Evolutionary conservation across 371 early-diverging fungal genomes (phyloP).

Genomic region (Syncephalastrum monosporum): DNA sequence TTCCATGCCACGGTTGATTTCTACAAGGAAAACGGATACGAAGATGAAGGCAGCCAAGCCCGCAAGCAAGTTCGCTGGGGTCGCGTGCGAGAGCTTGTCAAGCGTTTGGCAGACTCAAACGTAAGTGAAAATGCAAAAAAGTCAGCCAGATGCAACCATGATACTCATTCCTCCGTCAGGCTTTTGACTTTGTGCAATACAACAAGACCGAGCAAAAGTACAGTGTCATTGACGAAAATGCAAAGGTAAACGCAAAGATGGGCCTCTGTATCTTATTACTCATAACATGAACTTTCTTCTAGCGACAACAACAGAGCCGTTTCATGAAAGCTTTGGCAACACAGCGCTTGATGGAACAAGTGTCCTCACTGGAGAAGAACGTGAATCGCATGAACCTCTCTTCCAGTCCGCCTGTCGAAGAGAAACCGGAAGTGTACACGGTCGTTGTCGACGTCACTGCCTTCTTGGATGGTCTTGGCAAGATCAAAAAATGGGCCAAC

Average conservation of each 20-base stretch:
- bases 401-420: constrained; percentile 14
- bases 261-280: not conserved
- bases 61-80: constrained; percentile 49
- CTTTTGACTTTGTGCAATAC: constrained; percentile 53
- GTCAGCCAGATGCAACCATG: too few species aligned
- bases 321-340: constrained; percentile 65
- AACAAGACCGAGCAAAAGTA: constrained; percentile 50
- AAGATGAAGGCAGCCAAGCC: constrained; percentile 22
- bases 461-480: constrained; percentile 46
- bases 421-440: constrained; percentile 24
- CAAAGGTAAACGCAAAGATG: constrained; percentile 35
- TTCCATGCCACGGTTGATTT: constrained; percentile 45
- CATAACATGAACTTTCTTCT: not conserved
- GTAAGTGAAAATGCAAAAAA: constrained; percentile 18
- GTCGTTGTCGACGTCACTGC: constrained; percentile 56
- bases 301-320: constrained; percentile 55
- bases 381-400: constrained; percentile 37
- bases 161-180: constrained; percentile 17
- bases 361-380: constrained; percentile 56
- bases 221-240: constrained; percentile 55
- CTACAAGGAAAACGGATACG: constrained; percentile 36
- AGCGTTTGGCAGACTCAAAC: constrained; percentile 36
- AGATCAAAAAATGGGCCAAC: constrained; percentile 55
- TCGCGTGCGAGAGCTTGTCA: constrained; percentile 36
- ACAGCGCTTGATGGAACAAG: constrained; percentile 64